Conservation (phyloP, 2,329 filamentous ascomycete genomes). For the Diplodia sapinea region DNA sequence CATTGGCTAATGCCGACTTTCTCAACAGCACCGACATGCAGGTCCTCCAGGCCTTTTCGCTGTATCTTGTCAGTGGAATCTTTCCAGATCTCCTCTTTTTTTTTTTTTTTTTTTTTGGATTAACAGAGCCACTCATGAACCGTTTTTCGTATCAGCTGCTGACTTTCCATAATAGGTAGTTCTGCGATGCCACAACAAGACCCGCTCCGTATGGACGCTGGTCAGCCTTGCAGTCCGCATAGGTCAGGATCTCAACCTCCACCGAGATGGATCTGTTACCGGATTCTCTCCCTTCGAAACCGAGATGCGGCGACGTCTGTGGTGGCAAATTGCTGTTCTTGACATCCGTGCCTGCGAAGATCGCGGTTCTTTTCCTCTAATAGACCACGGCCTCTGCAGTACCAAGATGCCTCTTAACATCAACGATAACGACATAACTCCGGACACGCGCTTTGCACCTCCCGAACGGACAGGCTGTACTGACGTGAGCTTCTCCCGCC, state of each 20-base stretch:
- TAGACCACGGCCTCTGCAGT: constrained; percentile 36
- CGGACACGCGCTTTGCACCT: constrained; percentile 40
- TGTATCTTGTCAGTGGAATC: constrained; percentile 64
- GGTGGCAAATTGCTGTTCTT: constrained; percentile 66
- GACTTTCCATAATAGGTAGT: constrained; percentile 46
- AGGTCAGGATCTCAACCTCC: constrained; percentile 65
- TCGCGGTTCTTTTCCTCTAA: constrained; percentile 29
- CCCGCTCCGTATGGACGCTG: constrained; percentile 67
- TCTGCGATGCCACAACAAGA: constrained; percentile 51
- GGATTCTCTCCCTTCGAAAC: constrained; percentile 63
- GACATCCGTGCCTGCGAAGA: constrained; percentile 45
- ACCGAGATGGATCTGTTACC: constrained; percentile 61
- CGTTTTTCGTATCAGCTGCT: background rate
- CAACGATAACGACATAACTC: constrained; percentile 53
- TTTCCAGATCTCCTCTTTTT: background rate
- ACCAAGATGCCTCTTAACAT: constrained; percentile 55
- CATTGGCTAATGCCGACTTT: constrained; percentile 70
- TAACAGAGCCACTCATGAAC: background rate
- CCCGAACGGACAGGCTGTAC: constrained; percentile 41
- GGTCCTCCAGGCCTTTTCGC: constrained; percentile 69
- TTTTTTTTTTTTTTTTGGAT: no score
- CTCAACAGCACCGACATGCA: constrained; percentile 69
- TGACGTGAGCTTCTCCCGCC: constrained; percentile 46
- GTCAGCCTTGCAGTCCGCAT: constrained; percentile 67
- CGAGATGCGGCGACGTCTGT: constrained; percentile 63